Conservation (phyloP, 73 alveolate genomes). For the Blepharisma stoltei region DNA sequence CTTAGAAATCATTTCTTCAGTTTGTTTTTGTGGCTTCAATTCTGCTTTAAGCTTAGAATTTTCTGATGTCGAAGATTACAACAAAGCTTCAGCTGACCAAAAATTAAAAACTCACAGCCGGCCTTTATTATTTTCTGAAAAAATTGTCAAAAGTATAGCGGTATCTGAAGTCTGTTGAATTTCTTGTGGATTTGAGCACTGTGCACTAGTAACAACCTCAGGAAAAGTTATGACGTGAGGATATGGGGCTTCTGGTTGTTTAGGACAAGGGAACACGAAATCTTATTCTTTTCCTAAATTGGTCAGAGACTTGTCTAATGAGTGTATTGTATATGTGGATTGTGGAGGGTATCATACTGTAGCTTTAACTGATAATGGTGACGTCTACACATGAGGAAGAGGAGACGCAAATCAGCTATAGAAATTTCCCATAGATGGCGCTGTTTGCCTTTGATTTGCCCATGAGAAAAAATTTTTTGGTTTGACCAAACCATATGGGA, state of each 20-base stretch:
- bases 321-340: slow-evolving; percentile 32
- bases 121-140: too few species aligned
- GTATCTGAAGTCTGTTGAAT: background rate
- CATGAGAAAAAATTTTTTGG: too few species aligned
- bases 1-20: slow-evolving; percentile 2
- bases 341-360: slow-evolving; percentile 65
- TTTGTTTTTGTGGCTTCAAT: background rate
- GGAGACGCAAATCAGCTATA: slow-evolving; percentile 60
- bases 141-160: background rate
- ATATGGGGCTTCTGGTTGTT: slow-evolving; percentile 72
- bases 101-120: too few species aligned
- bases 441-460: too few species aligned
- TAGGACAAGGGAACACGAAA: slow-evolving; percentile 56
- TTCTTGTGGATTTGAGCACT: slow-evolving; percentile 65
- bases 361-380: slow-evolving; percentile 35
- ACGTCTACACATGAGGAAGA: slow-evolving; percentile 60
- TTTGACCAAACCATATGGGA: too few species aligned
- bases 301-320: slow-evolving; percentile 24
- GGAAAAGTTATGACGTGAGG: slow-evolving; percentile 71
- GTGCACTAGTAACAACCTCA: slow-evolving; percentile 40
- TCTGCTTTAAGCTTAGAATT: slow-evolving; percentile 19
- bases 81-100: slow-evolving; percentile 21
- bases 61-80: background rate
- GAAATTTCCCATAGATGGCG: too few species aligned
- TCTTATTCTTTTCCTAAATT: slow-evolving; percentile 46